Base-by-base conservation (phyloP, 192 early-diverging fungal genomes). In the Backusella tarrabulga region DNA sequence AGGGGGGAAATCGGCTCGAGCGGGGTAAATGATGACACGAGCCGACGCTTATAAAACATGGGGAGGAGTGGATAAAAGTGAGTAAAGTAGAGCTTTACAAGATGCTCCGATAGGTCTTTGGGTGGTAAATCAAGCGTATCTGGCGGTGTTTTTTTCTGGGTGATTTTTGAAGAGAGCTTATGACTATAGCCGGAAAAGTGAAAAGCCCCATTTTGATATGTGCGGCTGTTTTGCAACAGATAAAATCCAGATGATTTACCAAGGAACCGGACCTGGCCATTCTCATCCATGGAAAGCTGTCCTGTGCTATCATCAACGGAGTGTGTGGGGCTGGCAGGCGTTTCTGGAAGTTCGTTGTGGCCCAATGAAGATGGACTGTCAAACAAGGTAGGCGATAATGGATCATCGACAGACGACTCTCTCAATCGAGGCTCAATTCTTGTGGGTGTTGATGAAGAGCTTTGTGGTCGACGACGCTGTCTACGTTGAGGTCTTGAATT, bases 181-280 rank as follows among this genome's bases (percentile, higher is more conserved):
- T 77, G 69, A 72, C 83, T 34, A 75, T 83, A 29, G 52, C 73
- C 77, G 70, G 81, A 23, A 86, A 54, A 79, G 79, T 81, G 42
- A 81, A 69, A 78, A 70, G 79, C 75, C 4, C 86, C 86, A 23
- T 88, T 80, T 32, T 83, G 85, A 50, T 86, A 80, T 14, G 80
- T 77, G 34, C 88, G 80, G 50, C 83, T 93, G 66, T 88, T 83
- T 79, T 90, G 90, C 26, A 95, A 84, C n/a, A 95, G 79, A 68
- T 91, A 90, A 77, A 91, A 87, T 32, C 93, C 93, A 34, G 92
- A 93, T 54, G 91, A 90, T 68, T 91, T 91, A 34, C 93, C 93
- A 11, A 92, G 81, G 74, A 93, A 95, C n/a, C 92, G 86, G 34
- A 92, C 80, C 8, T 91, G 90, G 26, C 92, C 93, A 36, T 86